These are phyloP conservation scores for Sisymbrium altissimum DNA, from an alignment of 345 rosid genomes.

Conservation along the genomic window DNA sequence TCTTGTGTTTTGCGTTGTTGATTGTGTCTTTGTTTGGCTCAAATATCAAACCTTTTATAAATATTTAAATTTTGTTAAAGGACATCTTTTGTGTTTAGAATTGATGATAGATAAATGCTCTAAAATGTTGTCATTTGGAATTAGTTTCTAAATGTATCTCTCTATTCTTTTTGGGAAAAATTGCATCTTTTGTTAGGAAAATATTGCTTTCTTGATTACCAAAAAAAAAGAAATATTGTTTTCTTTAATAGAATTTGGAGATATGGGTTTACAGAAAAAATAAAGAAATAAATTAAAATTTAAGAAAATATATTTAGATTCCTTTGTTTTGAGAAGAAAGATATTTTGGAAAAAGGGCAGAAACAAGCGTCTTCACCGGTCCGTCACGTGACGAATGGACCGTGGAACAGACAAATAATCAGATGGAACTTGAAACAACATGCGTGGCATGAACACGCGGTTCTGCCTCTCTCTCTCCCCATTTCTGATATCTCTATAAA, in stretches of 20 bases:
- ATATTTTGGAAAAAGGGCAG: slow-evolving; percentile 11
- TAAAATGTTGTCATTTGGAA: background rate
- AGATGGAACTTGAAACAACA: slow-evolving; percentile 9
- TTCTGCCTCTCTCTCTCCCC: slow-evolving; percentile 5
- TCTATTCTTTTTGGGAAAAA: background rate
- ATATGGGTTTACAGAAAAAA: background rate
- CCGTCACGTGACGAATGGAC: slow-evolving; percentile 35
- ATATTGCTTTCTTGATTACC: too few species aligned
- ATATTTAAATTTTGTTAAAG: background rate
- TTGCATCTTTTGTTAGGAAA: background rate
- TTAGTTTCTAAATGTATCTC: background rate
- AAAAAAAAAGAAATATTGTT: background rate
- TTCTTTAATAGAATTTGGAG: background rate
- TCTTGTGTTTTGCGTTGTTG: background rate
- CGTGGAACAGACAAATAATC: slow-evolving; percentile 12
- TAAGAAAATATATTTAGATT: background rate
- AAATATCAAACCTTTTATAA: background rate
- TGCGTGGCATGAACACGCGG: slow-evolving; percentile 36
- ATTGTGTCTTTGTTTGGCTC: slow-evolving; percentile 12
- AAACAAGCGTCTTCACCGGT: slow-evolving; percentile 22
- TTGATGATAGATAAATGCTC: background rate
- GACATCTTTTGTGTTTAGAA: background rate
- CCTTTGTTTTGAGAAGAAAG: background rate
- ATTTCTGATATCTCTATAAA: slow-evolving; percentile 18
- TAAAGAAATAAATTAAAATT: background rate